Conservation (phyloP, 116 monocot genomes). For the Trichopus zeylanicus region DNA sequence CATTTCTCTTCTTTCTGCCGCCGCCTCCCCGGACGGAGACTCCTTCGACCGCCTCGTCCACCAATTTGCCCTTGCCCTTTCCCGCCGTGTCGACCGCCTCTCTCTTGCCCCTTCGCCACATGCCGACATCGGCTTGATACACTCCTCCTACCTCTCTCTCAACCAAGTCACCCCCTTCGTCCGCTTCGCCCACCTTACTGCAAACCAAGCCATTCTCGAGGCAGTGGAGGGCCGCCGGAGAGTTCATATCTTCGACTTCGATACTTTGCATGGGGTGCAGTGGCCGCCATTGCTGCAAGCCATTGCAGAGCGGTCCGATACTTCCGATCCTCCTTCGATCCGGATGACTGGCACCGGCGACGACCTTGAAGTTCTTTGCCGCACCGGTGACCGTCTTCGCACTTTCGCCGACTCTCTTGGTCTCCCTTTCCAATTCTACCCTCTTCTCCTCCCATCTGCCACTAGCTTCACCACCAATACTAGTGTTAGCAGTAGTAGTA, state of each 20-base stretch:
- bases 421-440: slow-evolving; percentile 74
- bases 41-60: slow-evolving; percentile 62
- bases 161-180: slow-evolving; percentile 88
- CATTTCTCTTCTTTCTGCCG: slow-evolving; percentile 37
- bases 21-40: slow-evolving; percentile 54
- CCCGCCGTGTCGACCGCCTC: slow-evolving; percentile 37
- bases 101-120: slow-evolving; percentile 8
- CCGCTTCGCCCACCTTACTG: slow-evolving; percentile 91
- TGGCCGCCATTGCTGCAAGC: slow-evolving; percentile 95
- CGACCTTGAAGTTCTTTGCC: slow-evolving; percentile 49
- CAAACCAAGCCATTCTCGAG: slow-evolving; percentile 96
- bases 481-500: too few species aligned
- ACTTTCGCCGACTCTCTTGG: slow-evolving; percentile 61
- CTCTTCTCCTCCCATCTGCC: slow-evolving; percentile 42
- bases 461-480: slow-evolving; percentile 2
- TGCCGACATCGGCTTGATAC: neutral
- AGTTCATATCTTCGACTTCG: slow-evolving; percentile 86
- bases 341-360: slow-evolving; percentile 79
- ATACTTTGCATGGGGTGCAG: slow-evolving; percentile 77
- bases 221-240: slow-evolving; percentile 38
- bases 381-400: slow-evolving; percentile 68
- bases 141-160: slow-evolving; percentile 57
- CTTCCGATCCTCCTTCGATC: slow-evolving; percentile 40
- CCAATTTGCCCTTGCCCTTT: slow-evolving; percentile 72
- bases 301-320: slow-evolving; percentile 57